Conservation (phyloP, 2,329 filamentous ascomycete genomes). For the Xylariales sp. region DNA sequence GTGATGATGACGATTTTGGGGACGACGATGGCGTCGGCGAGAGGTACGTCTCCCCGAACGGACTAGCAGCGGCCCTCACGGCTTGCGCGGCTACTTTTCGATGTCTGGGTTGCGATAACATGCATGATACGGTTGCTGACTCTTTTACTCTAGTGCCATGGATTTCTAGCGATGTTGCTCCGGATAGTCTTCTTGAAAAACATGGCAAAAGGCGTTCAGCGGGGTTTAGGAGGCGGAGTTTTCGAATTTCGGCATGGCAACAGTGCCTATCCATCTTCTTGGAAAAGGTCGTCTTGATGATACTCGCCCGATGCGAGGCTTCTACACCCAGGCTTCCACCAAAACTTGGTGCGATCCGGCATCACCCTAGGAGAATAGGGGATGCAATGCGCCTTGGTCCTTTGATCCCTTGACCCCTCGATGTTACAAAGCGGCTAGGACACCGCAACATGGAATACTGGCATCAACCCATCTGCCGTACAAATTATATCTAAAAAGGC, state of each 20-base stretch:
- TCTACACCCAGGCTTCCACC: neutral
- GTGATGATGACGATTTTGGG: constrained; percentile 63
- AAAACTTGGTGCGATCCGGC: neutral
- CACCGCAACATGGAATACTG: neutral
- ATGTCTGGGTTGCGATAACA: neutral
- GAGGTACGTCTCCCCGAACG: constrained; percentile 25
- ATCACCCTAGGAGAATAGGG: neutral
- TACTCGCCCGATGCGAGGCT: neutral
- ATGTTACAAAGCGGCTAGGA: too few species aligned
- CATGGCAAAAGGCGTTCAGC: constrained; percentile 32
- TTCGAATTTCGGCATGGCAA: constrained; percentile 2
- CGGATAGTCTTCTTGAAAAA: neutral
- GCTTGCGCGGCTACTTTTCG: neutral
- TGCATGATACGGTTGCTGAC: constrained; percentile 19
- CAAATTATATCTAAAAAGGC: too few species aligned
- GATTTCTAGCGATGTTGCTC: constrained; percentile 32
- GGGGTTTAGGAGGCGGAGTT: constrained; percentile 4
- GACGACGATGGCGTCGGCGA: constrained; percentile 59
- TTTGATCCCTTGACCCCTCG: too few species aligned
- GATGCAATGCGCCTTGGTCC: neutral
- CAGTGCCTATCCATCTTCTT: neutral
- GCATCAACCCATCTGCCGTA: neutral
- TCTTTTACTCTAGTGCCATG: constrained; percentile 31
- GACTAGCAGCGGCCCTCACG: neutral
- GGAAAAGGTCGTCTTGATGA: constrained; percentile 6